Evolutionary conservation across 139 green algal species (phyloP), one percentile per base, ranked within the genome.

Genomic region (Coelastrella sp.): DNA sequence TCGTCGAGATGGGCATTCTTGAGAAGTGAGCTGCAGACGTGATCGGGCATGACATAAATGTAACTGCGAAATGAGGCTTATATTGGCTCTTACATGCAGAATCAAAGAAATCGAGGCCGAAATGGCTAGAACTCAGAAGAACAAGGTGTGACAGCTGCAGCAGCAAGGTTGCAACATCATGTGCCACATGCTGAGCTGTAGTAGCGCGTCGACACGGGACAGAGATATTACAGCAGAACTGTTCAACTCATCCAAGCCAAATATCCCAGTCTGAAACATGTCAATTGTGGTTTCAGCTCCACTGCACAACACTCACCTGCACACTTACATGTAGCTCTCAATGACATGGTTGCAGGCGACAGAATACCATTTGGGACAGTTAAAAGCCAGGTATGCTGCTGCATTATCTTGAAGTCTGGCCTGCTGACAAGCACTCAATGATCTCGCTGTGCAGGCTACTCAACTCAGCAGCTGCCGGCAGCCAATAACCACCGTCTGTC

Each of bases 41-140:
- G 15, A 17, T 17, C 12, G 63, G 15, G 63, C 63, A 10, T 25
- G 61, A 19, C 79, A 85, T 24, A 14, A 12, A 19, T 63, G 24
- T 68, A 12, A 8, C 7, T 76, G 49, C 12, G 24, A 17, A 14
- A 27, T 84, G 24, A 35, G 19, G 63, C 24, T 61, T 65, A 59
- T 72, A 6, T 68, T 35, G 7, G 22, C 7, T 89, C 81, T 0
- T 17, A 20, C 8, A 59, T 25, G 78, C 93, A 97, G 95, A 85
- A 99, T 99, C 61, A 96, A 98, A 92, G 98, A 99, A 70, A 99
- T 99, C 82, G 98, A 99, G 96, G 60, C 94, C 61, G 98, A 99
- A 94, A 99, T 99, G 97, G 81, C 82, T 72, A 93, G 97, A 22
- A 99, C 98, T 19, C 98, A 99, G 92, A 99, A 99, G 92, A 99